These are phyloP conservation scores for Thinopyrum elongatum DNA, from an alignment of 176 grass and related monocot species.

Conservation along the genomic window DNA sequence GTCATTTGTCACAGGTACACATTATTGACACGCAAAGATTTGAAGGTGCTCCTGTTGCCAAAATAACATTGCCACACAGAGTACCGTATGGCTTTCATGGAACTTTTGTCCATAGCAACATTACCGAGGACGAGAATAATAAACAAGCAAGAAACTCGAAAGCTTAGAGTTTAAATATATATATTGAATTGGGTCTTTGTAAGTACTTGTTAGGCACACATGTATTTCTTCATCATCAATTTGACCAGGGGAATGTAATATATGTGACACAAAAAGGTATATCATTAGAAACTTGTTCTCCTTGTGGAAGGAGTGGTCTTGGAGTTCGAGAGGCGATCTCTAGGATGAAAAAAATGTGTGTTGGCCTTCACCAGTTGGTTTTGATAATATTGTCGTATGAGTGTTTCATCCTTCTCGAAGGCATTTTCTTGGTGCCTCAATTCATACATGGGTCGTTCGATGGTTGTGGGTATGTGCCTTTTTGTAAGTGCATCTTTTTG, in stretches of 20 bases:
- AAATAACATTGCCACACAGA: conserved; percentile 45
- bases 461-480: not conserved
- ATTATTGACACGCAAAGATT: conserved; percentile 41
- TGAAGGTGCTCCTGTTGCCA: conserved; percentile 35
- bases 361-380: not conserved
- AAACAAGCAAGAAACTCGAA: too few relatives aligned
- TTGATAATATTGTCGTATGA: not conserved
- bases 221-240: too few relatives aligned
- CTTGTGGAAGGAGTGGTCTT: not conserved
- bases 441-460: not conserved
- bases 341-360: not conserved
- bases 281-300: not conserved
- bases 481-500: not conserved
- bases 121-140: too few relatives aligned
- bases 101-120: conserved; percentile 14
- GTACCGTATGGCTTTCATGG: conserved; percentile 53
- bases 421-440: not conserved
- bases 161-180: too few relatives aligned
- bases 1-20: conserved; percentile 14
- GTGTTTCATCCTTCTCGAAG: not conserved
- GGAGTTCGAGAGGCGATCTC: not conserved
- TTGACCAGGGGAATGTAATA: too few relatives aligned
- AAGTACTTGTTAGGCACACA: too few relatives aligned
- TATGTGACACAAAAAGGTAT: too few relatives aligned
- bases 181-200: too few relatives aligned